Percentiles rank a stretch among this genome's conserved stretches.
phyloP scores from a whole-genome alignment of 108 stramenopile genomes.

The Chaetoceros tenuissimus region DNA sequence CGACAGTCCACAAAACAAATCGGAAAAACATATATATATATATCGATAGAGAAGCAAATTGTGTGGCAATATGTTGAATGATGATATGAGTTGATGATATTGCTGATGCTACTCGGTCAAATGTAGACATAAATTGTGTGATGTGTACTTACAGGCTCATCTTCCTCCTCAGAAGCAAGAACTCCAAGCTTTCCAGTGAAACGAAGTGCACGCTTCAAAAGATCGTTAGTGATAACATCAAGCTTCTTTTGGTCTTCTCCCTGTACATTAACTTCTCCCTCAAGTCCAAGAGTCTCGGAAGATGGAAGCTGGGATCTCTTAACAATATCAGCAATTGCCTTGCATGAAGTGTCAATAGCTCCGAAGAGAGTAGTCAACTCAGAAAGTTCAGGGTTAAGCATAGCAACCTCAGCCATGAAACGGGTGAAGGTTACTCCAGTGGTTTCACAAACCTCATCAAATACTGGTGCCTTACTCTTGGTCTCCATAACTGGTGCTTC shows the following conservation, averaged over 20 bases:
- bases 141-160: conserved; percentile 44
- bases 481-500: background rate
- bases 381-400: conserved; percentile 26
- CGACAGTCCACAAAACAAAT: no score
- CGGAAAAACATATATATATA: no score
- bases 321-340: conserved; percentile 77
- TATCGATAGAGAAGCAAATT: no score
- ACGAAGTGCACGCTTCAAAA: conserved; percentile 75
- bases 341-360: conserved; percentile 77
- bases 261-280: conserved; percentile 59
- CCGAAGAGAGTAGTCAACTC: conserved; percentile 53
- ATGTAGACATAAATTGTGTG: conserved; percentile 1
- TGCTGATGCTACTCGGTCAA: background rate
- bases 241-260: conserved; percentile 85
- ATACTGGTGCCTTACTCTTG: conserved; percentile 11
- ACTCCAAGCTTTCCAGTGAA: conserved; percentile 50
- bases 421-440: conserved; percentile 32
- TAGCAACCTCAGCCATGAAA: conserved; percentile 35
- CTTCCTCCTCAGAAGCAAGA: conserved; percentile 51
- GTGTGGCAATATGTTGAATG: no score
- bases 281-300: conserved; percentile 23
- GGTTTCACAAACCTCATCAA: conserved; percentile 27
- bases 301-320: conserved; percentile 13
- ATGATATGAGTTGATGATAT: conserved; percentile 16
- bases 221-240: conserved; percentile 86